Base-by-base conservation (phyloP, 2,329 filamentous ascomycete genomes). In the Orbilia javanica region DNA sequence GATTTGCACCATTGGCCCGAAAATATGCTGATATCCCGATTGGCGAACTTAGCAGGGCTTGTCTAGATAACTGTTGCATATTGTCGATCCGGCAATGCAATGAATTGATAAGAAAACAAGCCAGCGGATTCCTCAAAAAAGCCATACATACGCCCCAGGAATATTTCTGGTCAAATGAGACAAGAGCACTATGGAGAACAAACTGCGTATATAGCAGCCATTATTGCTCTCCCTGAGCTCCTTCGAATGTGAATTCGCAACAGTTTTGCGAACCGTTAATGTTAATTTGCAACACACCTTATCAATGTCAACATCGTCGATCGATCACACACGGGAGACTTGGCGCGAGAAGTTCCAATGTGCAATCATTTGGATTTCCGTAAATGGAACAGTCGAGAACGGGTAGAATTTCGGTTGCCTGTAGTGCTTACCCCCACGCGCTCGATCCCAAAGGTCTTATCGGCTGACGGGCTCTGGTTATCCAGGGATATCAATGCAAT, bases 391-490 rank as follows among this genome's bases (percentile, higher is more conserved):
- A 50, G 27, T 66, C 29, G 44, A 34, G 44, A 36, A 27, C 48
- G n/a, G 48, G 27, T 7, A 13, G 64, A 0, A 20, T 18, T 50
- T 42, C 42, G 46, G 64, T 44, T 65, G 65, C 48, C 72, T 76
- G 65, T 48, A 34, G 36, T 29, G 36, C 39, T 34, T 18, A 68
- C 72, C 67, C 66, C 73, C 73, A 70, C 73, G 60, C 73, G 29
- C 50, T 22, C 44, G 29, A 66, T 63, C 29, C 46, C 57, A 64
- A 48, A 39, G 22, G 63, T 66, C 65, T 76, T 76, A 76, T 76
- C 72, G 72, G 71, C 64, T 69, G 53, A 48, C 22, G 50, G 25
- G 22, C 39, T 34, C 48, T 22, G 44, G 46, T 27, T 46, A 25
- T 25, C 65, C 60, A 52, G 65, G 52, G 65, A 39, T n/a, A 31